Evolutionary conservation across 768 basidiomycete genomes (phyloP), one percentile per base, ranked within the genome.

Genomic region (Albatrellus ellisii): DNA sequence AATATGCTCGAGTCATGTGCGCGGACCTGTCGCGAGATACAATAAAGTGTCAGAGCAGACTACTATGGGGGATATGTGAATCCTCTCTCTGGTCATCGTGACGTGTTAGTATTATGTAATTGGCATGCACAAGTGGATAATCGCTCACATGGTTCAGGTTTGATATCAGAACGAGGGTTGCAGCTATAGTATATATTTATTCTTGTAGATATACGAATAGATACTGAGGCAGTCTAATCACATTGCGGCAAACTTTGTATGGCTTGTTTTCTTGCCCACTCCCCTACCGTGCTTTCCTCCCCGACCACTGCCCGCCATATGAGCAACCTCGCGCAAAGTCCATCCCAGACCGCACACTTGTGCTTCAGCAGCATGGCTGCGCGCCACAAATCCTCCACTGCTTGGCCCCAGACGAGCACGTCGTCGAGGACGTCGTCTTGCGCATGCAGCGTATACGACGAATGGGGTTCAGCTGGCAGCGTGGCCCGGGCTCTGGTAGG

Each of bases 331-430:
- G 59, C 58, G 2, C 72, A 77, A 44, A 85, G 53, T 14, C 56
- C 55, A 43, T 66, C 67, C 79, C 79, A 81, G 11, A 60, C 55
- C 10, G 29, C 34, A 1, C 50, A 29, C 18, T 53, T 61, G n/a
- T 50, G 44, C 1, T 57, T 46, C 5, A 61, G 42, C 1, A 52
- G 46, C 75, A 77, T 77, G 15, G 66, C 53, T 0, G 62, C 64
- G 35, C 63, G 61, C 77, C 78, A 79, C 9, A 87, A 65, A 17
- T 52, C 53, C 50, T 79, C 73, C 2, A 80, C 68, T 15, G 59
- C 59, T 18, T 53, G 51, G 0, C 75, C 73, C 75, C 77, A 81
- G 2, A 56, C 42, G 18, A 54, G 45, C 15, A 70, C 52, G 4
- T 61, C 52, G 14, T 50, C 41, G 18, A 44, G 25, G n/a, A 44